Conservation (phyloP, 2,329 filamentous ascomycete genomes). For the Colletotrichum tanaceti region DNA sequence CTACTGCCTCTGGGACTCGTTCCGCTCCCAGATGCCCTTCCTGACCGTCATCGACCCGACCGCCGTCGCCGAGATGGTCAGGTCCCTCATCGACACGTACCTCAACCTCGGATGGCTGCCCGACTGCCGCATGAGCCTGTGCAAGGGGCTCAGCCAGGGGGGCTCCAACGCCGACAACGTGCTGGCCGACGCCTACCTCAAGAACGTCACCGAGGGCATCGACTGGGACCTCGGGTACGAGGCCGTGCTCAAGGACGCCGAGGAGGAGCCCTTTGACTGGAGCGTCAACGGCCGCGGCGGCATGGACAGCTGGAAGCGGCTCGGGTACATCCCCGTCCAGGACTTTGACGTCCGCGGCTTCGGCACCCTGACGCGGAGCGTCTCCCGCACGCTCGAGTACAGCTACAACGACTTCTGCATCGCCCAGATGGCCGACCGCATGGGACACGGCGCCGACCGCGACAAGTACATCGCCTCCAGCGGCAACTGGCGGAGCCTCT, state of each 20-base stretch:
- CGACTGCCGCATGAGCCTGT: conserved; percentile 81
- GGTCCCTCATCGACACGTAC: conserved; percentile 79
- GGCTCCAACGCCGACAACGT: conserved; percentile 80
- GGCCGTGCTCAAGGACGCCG: conserved; percentile 78
- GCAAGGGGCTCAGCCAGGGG: conserved; percentile 79
- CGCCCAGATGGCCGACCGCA: conserved; percentile 67
- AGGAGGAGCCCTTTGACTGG: conserved; percentile 78
- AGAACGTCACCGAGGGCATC: conserved; percentile 70
- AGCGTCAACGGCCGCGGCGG: conserved; percentile 77
- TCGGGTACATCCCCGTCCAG: conserved; percentile 77
- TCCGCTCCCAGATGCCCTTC: conserved; percentile 75
- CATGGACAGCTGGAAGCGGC: conserved; percentile 75
- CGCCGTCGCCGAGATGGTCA: conserved; percentile 73
- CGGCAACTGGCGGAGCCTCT: conserved; percentile 76
- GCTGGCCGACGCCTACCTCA: conserved; percentile 74
- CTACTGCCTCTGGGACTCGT: conserved; percentile 82
- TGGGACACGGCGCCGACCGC: conserved; percentile 66
- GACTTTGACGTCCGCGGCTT: conserved; percentile 74
- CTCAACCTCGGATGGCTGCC: conserved; percentile 76
- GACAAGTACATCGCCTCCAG: conserved; percentile 70
- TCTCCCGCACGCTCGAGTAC: conserved; percentile 81
- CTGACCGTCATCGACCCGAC: conserved; percentile 75
- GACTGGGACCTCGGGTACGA: conserved; percentile 76
- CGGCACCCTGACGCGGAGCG: conserved; percentile 76
- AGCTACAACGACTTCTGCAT: conserved; percentile 82